phyloP scores from a whole-genome alignment of 305 asterid species.

The Fraxinus dipetala region DNA sequence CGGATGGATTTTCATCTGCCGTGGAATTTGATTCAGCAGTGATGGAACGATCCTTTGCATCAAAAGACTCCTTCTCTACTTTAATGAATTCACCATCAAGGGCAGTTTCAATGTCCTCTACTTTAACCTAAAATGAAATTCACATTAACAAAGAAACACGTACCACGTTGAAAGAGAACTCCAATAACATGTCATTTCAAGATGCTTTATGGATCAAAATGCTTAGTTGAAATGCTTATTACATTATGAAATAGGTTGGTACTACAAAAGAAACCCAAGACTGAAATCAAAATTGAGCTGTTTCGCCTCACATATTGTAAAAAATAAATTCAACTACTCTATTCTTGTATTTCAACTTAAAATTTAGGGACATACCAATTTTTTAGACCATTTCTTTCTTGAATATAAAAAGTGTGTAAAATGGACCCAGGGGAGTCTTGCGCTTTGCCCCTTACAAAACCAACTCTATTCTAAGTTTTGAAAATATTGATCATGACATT shows the following conservation, averaged over 20 bases:
- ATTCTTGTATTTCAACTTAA: not conserved
- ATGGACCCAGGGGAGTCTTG: not conserved
- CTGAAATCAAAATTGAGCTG: not conserved
- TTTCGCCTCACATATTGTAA: not conserved
- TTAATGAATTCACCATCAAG: conserved; percentile 80
- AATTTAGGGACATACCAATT: not conserved
- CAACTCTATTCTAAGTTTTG: not conserved
- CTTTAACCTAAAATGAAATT: conserved; percentile 31
- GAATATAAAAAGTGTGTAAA: not conserved
- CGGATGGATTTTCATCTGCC: conserved; percentile 27
- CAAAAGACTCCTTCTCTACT: conserved; percentile 66
- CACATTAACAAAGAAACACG: not conserved
- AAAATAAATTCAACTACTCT: not conserved
- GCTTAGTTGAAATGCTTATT: not conserved
- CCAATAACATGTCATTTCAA: not conserved
- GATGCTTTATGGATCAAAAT: not conserved
- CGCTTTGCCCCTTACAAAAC: not conserved
- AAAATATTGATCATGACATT: not conserved
- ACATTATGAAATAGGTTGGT: not conserved
- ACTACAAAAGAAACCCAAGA: not conserved
- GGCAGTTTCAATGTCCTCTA: conserved; percentile 35
- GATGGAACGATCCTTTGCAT: conserved; percentile 34
- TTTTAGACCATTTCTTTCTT: not conserved
- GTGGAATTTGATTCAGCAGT: conserved; percentile 19
- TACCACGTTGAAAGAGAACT: not conserved